phyloP scores from a whole-genome alignment of 495 filamentous ascomycete genomes.

The Apodospora peruviana region DNA sequence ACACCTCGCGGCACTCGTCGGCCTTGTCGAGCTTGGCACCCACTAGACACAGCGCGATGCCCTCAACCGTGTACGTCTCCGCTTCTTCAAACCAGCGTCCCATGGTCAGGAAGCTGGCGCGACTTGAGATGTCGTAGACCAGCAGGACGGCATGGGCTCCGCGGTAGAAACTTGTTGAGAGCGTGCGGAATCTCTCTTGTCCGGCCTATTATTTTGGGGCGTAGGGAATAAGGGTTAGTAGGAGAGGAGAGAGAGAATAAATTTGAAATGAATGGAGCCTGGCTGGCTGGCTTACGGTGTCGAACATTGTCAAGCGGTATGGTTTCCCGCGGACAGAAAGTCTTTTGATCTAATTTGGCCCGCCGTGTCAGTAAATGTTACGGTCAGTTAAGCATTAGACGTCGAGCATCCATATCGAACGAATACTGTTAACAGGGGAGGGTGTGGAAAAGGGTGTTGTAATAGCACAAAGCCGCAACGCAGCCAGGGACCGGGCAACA shows the following conservation, averaged over 20 bases:
- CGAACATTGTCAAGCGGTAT: conserved; percentile 53
- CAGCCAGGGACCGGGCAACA: too few species aligned
- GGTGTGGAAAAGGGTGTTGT: too few species aligned
- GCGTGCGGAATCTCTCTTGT: conserved; percentile 55
- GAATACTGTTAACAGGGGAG: too few species aligned
- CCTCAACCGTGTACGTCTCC: conserved; percentile 45
- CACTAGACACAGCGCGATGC: conserved; percentile 49
- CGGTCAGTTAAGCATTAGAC: too few species aligned
- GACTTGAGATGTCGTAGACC: conserved; percentile 54
- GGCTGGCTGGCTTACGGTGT: conserved; percentile 39
- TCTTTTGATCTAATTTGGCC: conserved; percentile 34
- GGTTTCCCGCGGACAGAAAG: conserved; percentile 46
- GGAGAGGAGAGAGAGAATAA: background rate
- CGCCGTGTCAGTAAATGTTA: too few species aligned
- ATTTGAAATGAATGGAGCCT: background rate
- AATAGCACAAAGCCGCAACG: too few species aligned
- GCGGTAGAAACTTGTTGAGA: conserved; percentile 57
- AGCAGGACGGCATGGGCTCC: conserved; percentile 55
- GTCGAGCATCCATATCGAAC: too few species aligned
- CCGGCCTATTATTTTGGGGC: conserved; percentile 28
- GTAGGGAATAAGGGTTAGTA: background rate
- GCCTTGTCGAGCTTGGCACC: conserved; percentile 53
- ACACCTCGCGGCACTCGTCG: conserved; percentile 37
- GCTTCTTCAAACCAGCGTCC: conserved; percentile 57
- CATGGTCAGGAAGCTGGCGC: conserved; percentile 51